These are phyloP conservation scores for Yamadazyma insecticola DNA, from an alignment of 805 yeast species.

Conservation along the genomic window DNA sequence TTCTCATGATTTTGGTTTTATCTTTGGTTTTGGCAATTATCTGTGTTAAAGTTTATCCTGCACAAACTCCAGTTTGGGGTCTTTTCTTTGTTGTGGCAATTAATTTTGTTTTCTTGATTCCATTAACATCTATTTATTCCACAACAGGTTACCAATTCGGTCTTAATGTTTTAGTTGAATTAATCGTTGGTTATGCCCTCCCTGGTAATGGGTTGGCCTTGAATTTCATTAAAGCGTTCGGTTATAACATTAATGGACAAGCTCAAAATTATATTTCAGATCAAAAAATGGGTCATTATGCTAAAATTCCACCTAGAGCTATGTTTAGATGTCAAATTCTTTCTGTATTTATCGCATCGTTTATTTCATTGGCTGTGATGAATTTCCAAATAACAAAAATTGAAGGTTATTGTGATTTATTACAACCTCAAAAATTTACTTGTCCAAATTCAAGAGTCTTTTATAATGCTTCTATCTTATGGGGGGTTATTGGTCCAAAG, in stretches of 20 bases:
- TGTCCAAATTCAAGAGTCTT: slow-evolving; percentile 29
- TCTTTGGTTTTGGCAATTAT: slow-evolving; percentile 29
- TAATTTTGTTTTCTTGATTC: slow-evolving; percentile 29
- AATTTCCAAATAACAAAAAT: slow-evolving; percentile 25
- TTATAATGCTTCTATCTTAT: slow-evolving; percentile 53
- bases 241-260: slow-evolving; percentile 53
- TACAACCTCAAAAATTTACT: slow-evolving; percentile 42
- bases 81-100: slow-evolving; percentile 30
- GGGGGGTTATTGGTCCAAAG: slow-evolving; percentile 61
- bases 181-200: slow-evolving; percentile 32
- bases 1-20: slow-evolving; percentile 19
- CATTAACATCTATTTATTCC: slow-evolving; percentile 23
- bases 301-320: slow-evolving; percentile 56
- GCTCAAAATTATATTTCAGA: slow-evolving; percentile 52
- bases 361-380: slow-evolving; percentile 22
- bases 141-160: slow-evolving; percentile 29
- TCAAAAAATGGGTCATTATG: slow-evolving; percentile 60
- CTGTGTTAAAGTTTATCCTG: slow-evolving; percentile 25
- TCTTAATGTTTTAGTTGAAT: slow-evolving; percentile 33
- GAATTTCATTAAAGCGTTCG: slow-evolving; percentile 53
- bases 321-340: slow-evolving; percentile 40
- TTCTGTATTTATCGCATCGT: slow-evolving; percentile 19
- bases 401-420: slow-evolving; percentile 32
- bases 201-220: slow-evolving; percentile 34
- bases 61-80: slow-evolving; percentile 34